Percentiles rank a stretch among this genome's conserved stretches.
phyloP scores from a whole-genome alignment of 2,329 filamentous ascomycete species.

The Cercospora sp. region DNA sequence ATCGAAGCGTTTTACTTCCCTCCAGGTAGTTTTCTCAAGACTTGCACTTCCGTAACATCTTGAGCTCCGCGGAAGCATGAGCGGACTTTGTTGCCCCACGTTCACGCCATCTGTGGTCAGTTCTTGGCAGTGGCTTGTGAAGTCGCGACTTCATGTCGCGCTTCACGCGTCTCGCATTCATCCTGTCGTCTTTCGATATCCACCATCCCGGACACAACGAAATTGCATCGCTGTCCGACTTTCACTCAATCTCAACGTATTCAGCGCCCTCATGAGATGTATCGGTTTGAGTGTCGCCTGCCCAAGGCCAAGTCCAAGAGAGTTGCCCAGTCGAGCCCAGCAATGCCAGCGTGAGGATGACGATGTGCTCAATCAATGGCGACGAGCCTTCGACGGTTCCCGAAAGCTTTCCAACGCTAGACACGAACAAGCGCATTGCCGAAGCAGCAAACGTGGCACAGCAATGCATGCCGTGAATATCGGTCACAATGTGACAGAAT shows the following conservation, averaged over 20 bases:
- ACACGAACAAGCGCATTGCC: neutral
- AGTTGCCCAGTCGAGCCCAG: neutral
- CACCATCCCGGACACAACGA: neutral
- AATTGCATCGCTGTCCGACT: neutral
- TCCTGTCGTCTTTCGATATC: neutral
- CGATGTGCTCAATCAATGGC: neutral
- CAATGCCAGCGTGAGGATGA: neutral
- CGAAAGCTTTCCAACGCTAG: neutral
- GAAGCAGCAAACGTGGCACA: neutral
- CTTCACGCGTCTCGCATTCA: neutral
- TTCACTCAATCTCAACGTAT: neutral
- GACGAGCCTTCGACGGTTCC: neutral
- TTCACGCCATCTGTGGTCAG: neutral
- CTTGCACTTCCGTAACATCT: no score
- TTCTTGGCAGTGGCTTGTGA: neutral
- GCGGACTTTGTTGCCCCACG: neutral
- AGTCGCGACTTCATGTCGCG: neutral
- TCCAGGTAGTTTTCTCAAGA: no score
- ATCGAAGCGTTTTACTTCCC: no score
- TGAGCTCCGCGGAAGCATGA: neutral
- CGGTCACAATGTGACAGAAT: neutral
- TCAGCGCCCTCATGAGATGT: neutral
- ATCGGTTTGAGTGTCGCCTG: neutral
- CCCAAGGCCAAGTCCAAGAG: neutral
- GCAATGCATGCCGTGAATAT: neutral